Base-by-base conservation (phyloP, 2,329 filamentous ascomycete genomes). In the Tolypocladium endophyticum region DNA sequence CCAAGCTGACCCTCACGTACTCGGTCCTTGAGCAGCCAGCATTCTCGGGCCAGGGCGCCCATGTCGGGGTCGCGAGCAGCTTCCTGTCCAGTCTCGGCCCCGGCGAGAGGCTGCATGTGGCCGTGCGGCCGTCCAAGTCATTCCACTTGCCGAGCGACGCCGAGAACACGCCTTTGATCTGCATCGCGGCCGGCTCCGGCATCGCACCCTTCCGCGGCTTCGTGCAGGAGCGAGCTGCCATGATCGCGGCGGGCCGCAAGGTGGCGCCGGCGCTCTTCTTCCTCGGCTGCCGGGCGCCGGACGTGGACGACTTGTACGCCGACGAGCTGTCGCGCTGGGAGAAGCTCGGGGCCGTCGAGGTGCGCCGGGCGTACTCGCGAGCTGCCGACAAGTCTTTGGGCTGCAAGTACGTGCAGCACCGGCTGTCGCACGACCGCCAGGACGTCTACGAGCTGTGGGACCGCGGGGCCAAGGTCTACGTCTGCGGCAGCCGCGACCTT, bases 1-100 rank as follows among this genome's bases (percentile, higher is more conserved):
- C 73, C 14, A 77, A 77, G 60, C 81, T 82, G 57, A 86, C 86
- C 0, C 78, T 92, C 33, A 91, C 87, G 4, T 91, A 88, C 73
- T 80, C 81, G 3, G 80, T 92, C 1, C 78, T 89, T 57, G 79
- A 86, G 55, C 76, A 76, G 2, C 80, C 81, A 0, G 80, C 85
- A 0, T 73, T 79, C 14, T 77, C 79, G 2, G 76, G 76, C 57
- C 76, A 77, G 58, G 78, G 79, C 16, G 72, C 74, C 12, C 78
- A 84, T 71, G 68, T 81, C 8, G 86, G 86, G 57, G 84, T 87
- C 1, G 82, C 85, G 2, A 83, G 83, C 0, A 81, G 75, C 59
- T 88, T 86, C 70, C 78, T 89, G 12, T 77, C 81, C 1, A 73
- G 74, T 0, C 75, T 85, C 0, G 69, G 70, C 3, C 56, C 72